Evolutionary conservation across 257 asterid species (phyloP), one percentile per base, ranked within the genome.

Genomic region (Anisodus tanguticus): DNA sequence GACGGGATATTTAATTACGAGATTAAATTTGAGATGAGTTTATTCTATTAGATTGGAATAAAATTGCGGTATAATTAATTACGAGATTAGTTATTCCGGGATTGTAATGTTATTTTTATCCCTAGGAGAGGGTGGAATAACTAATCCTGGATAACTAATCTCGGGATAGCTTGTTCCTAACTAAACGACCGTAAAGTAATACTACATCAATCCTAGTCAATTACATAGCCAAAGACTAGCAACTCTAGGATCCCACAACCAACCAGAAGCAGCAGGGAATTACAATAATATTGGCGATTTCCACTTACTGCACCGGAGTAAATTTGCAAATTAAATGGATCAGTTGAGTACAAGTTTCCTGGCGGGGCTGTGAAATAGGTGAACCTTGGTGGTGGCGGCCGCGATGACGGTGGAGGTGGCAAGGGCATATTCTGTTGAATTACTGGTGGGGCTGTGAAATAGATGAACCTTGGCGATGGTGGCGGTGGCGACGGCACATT

Each of bases 321-420:
- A 37, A 87, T 83, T 54, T 82, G 51, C 87, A 91, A 74, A 80
- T 66, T 76, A 68, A 84, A 87, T 10, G 94, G 92, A 81, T 91
- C 91, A 26, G 82, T 83, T 79, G 85, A 86, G 72, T 87, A 83
- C 80, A 77, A n/a, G 64, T 59, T 80, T 39, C 84, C 79, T 9
- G 45, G 84, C 6, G 85, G 85, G 3, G 82, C 87, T 41, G 85
- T 85, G 35, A 87, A 81, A 49, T 86, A 90, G 17, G 81, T 83
- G 67, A 90, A 90, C 82, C 89, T 83, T 7, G 91, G 89, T 0
- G 87, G 87, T 0, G 90, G 74, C 0, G 86, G 35, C 35, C 35
- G 35, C 35, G 35, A 31, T 1, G 86, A 87, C 0, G 89, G 79
- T 0, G 86, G 79, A 2, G 81, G 49, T 0, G 76, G 80, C 17